These are phyloP conservation scores for Phanerochaete carnosa DNA, from an alignment of 768 basidiomycete species.

Conservation along the genomic window DNA sequence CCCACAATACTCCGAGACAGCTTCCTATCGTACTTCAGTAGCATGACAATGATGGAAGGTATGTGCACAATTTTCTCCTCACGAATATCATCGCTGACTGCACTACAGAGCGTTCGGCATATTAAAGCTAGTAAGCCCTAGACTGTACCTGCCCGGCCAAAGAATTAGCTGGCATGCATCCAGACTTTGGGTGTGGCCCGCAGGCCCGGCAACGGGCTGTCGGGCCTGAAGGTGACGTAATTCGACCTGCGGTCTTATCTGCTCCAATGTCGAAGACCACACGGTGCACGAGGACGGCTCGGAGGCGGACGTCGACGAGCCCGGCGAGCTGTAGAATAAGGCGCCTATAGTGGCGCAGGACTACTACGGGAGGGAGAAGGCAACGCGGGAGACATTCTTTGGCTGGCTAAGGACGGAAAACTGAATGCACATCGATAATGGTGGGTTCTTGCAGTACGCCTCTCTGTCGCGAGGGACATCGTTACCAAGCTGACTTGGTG, in stretches of 20 bases:
- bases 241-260: conserved; percentile 53
- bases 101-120: conserved; percentile 57
- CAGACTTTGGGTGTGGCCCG: conserved; percentile 55
- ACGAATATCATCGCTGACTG: too few species aligned
- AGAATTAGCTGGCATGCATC: background rate
- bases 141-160: background rate
- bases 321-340: conserved; percentile 63
- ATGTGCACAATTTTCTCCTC: background rate
- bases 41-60: conserved; percentile 2
- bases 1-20: conserved; percentile 5
- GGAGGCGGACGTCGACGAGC: conserved; percentile 53
- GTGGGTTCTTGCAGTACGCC: conserved; percentile 64
- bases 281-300: conserved; percentile 55
- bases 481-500: background rate
- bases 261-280: conserved; percentile 64
- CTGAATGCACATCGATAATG: conserved; percentile 54
- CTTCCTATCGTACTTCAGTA: background rate
- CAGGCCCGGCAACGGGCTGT: conserved; percentile 45
- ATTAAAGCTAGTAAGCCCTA: conserved; percentile 21
- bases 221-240: conserved; percentile 33
- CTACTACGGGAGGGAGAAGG: conserved; percentile 70
- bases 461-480: background rate
- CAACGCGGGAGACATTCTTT: conserved; percentile 63
- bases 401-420: conserved; percentile 82
- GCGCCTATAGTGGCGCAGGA: conserved; percentile 57